Base-by-base conservation (phyloP, 106 monocot genomes). In the Dendrobium chrysotoxum region DNA sequence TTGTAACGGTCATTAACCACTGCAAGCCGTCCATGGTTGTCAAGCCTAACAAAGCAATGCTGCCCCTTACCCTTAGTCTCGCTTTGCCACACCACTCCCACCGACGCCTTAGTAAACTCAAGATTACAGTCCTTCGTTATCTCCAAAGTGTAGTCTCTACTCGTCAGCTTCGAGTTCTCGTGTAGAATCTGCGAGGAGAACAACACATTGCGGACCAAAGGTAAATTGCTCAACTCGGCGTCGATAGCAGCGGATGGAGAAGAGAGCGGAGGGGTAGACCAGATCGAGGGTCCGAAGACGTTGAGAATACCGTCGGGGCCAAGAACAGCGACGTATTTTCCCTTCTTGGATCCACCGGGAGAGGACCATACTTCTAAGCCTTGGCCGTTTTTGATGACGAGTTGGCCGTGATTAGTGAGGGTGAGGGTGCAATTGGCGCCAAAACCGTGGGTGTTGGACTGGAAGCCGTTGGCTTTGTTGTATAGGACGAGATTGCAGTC, bases 401-500 rank as follows among this genome's bases (percentile, higher is more conserved):
- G 54, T 46, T 54, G 47, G 77, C 77, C 77, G 50, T 17, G 15
- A 28, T 77, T 13, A 15, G 28, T 4, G 47, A 77, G 53, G 31
- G 77, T 77, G 20, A 54, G 53, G 76, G 68, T 79, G 79, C 86
- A 86, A 38, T 86, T 79, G 40, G 18, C n/a, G 2, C 79, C 86
- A 40, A 4, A 0, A 39, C 54, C 68, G 68, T 54, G 39, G 53
- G 82, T 79, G 68, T 79, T 28, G 40, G 79, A 82, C 20, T 67
- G 28, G 82, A 54, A 82, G n/a, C 76, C 76, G 41, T 0, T 11
- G 28, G 16, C 28, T 20, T 79, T 25, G 79, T 82, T 86, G 79
- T 79, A 82, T 4, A 86, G 79, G 28, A 86, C 79, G 21, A 86
- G 86, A 79, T 82, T 82, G 86, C 82, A 82, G 79, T 86, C 86